These are phyloP conservation scores for Austroboletus niveus DNA, from an alignment of 1,284 basidiomycete species.

Conservation along the genomic window DNA sequence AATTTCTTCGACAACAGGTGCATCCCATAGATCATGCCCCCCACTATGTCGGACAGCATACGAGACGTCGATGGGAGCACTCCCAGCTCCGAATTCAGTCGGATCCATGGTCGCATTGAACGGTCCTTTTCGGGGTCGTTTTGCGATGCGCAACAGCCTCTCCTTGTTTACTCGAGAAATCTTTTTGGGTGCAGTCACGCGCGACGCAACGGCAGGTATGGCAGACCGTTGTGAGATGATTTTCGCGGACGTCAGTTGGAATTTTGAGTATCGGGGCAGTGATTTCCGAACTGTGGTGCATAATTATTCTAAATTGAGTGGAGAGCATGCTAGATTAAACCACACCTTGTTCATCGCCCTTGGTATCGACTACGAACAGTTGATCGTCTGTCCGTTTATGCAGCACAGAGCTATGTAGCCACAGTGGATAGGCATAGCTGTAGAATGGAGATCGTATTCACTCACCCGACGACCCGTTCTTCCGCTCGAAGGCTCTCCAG, in stretches of 20 bases:
- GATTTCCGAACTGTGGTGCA: conserved; percentile 50
- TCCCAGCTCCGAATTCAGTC: conserved; percentile 60
- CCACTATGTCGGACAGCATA: conserved; percentile 72
- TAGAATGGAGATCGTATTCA: neutral
- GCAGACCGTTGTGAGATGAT: conserved; percentile 84
- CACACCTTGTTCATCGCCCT: conserved; percentile 74
- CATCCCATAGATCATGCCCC: conserved; percentile 70
- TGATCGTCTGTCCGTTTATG: conserved; percentile 68
- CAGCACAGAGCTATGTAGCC: conserved; percentile 46
- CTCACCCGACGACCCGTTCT: conserved; percentile 76
- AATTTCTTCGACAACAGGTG: conserved; percentile 34
- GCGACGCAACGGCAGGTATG: conserved; percentile 77
- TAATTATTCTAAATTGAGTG: neutral
- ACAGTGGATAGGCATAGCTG: neutral
- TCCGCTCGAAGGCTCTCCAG: conserved; percentile 75
- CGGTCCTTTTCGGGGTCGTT: conserved; percentile 64
- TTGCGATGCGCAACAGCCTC: conserved; percentile 70
- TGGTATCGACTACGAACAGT: conserved; percentile 77
- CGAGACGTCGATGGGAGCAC: conserved; percentile 57
- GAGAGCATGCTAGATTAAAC: conserved; percentile 20
- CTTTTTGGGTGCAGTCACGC: conserved; percentile 37
- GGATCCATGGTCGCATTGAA: conserved; percentile 69
- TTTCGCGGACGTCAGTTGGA: conserved; percentile 72
- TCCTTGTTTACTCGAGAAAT: conserved; percentile 68
- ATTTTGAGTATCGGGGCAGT: conserved; percentile 53